Percentiles rank a stretch among this genome's conserved stretches.
These are phyloP conservation scores for Neonectria magnoliae DNA, from an alignment of 2,329 filamentous ascomycete species.

Conservation along the genomic window DNA sequence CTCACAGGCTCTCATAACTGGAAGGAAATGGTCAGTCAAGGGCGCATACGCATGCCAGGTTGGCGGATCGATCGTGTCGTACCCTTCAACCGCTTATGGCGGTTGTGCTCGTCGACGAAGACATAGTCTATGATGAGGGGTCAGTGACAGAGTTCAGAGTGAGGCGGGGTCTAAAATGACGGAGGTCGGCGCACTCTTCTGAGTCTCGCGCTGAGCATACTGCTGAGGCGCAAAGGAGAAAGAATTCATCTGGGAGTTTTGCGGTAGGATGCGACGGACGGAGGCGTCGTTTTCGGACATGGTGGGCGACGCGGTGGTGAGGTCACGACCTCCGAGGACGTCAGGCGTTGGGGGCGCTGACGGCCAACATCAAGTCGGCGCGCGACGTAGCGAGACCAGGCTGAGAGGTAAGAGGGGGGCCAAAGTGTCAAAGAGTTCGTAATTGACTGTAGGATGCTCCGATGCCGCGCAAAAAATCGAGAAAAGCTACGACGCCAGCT, in stretches of 20 bases:
- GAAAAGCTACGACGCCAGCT: constrained; percentile 18
- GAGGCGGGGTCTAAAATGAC: constrained; percentile 14
- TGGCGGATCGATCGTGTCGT: constrained; percentile 41
- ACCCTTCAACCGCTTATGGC: constrained; percentile 97
- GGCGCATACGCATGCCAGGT: neutral
- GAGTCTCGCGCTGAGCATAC: constrained; percentile 71
- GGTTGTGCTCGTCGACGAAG: constrained; percentile 98
- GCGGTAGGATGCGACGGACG: constrained; percentile 71
- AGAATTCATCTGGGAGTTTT: constrained; percentile 70
- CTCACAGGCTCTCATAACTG: constrained; percentile 97
- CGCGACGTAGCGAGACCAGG: constrained; percentile 25
- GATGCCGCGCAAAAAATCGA: constrained; percentile 6
- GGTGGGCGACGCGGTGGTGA: constrained; percentile 35
- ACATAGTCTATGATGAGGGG: constrained; percentile 79
- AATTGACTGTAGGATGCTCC: constrained; percentile 4
- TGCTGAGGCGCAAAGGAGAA: constrained; percentile 78
- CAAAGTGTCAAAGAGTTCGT: constrained; percentile 18
- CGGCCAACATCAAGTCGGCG: constrained; percentile 46
- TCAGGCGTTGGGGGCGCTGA: constrained; percentile 27
- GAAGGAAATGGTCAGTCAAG: constrained; percentile 15
- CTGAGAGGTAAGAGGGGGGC: constrained; percentile 15
- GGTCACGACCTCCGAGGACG: constrained; percentile 39
- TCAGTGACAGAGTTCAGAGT: constrained; percentile 24
- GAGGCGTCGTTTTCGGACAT: constrained; percentile 72
- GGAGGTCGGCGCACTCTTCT: constrained; percentile 74